Evolutionary conservation across 805 yeast genomes (phyloP), one percentile per base, ranked within the genome.

Genomic region (Candida endomychidarum): DNA sequence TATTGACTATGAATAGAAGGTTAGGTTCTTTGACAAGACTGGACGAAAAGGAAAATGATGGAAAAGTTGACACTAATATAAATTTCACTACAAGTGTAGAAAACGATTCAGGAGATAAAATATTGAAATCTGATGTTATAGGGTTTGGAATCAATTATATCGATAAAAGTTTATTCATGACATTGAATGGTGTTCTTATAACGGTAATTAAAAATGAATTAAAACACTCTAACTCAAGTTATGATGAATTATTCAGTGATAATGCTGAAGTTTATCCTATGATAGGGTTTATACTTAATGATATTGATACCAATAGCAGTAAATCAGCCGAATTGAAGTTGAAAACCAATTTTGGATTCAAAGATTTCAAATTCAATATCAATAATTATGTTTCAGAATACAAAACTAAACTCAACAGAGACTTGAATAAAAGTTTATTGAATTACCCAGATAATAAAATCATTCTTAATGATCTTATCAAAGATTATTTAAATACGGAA

Each of bases 111-210:
- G 28, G 22, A 2, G 44, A 34, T 14, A 54, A 52, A 32, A 18
- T 39, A 2, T 47, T 43, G 33, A 51, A 45, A 29, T 51, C 60
- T 16, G 96, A 88, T 58, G 67, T 76, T 2, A 72, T 90, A 46
- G 97, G 97, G 0, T 83, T 90, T 59, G 96, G 96, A 4, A 72
- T 88, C 17, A 83, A 89, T 63, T 83, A 77, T 50, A 66, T 74
- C 11, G 77, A 75, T 28, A 73, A 77, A 29, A 63, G 80, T 0
- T 72, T 87, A 2, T 90, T 89, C 51, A 78, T 78, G 48, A 89
- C 96, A 0, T 82, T 85, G 56, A 89, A 90, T 60, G 97, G 96
- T 2, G 71, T 85, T 3, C 47, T 62, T 25, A 59, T 60, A 8
- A 54, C 48, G 24, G 50, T 49, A 3, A 56, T 65, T 6, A 53